Evolutionary conservation across 2,329 filamentous ascomycete genomes (phyloP), one percentile per base, ranked within the genome.

Genomic region (Fusarium sarcochroum): DNA sequence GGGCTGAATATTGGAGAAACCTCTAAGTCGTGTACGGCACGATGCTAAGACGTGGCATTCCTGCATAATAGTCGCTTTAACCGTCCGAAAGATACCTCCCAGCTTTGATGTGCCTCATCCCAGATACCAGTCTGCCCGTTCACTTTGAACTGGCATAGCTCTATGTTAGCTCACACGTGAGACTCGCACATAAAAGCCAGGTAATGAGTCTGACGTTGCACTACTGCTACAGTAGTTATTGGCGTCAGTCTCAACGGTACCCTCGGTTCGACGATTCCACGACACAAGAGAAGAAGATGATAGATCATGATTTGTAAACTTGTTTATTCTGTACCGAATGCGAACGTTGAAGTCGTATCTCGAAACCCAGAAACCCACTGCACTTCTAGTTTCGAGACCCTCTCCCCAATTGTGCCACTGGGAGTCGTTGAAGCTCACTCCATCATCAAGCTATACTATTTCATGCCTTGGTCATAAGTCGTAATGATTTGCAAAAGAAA

Each of bases 311-410:
- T 35, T 30, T 15, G n/a, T 21, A 41, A 23, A 13, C 32, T 45
- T n/a, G 7, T 52, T 17, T 40, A 64, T 47, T 51, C 9, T 27
- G 1, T 38, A 20, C 23, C 17, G n/a, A 44, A 25, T 60, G 34
- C n/a, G 23, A 58, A 51, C 49, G 50, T 69, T 63, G 54, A 65
- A 51, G 44, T 56, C 42, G 49, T 38, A 15, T 25, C 13, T 42
- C 21, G 27, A 50, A 63, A 51, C 69, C 61, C 52, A 67, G 63
- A 75, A 73, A 71, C 73, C 71, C 46, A 73, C 69, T 75, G 73
- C 49, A 73, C 69, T 72, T 72, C 70, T 48, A 53, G 49, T 49
- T 50, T 44, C 40, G 44, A 37, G n/a, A 17, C 10, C 10, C 23
- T 25, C 14, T 40, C 49, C 50, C 34, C 45, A 21, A 21, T 25